Conservation (phyloP, 2,329 filamentous ascomycete species). For the Ophiostoma montium region DNA sequence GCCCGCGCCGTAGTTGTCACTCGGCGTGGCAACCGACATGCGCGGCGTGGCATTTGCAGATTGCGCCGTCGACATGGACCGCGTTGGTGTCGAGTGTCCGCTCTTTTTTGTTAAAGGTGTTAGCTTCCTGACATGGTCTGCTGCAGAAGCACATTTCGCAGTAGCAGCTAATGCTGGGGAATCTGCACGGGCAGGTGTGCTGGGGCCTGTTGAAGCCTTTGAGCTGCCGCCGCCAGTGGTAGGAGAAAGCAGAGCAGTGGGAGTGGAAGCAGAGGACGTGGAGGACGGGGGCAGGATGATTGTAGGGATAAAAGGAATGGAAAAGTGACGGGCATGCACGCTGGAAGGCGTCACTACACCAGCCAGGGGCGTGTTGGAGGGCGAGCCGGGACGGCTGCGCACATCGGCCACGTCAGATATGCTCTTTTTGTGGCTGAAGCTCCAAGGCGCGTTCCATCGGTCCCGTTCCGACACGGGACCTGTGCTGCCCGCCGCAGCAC, state of each 20-base stretch:
- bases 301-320: slow-evolving; percentile 38
- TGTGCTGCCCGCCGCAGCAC: too few relatives aligned
- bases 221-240: background rate
- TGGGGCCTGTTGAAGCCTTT: slow-evolving; percentile 7
- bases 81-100: slow-evolving; percentile 78
- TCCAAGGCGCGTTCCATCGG: slow-evolving; percentile 11
- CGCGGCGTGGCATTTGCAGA: slow-evolving; percentile 29
- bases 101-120: slow-evolving; percentile 73
- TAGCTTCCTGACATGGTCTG: slow-evolving; percentile 70
- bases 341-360: slow-evolving; percentile 47
- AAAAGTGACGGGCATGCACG: slow-evolving; percentile 54
- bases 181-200: slow-evolving; percentile 17
- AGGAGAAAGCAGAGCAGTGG: slow-evolving; percentile 5
- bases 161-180: slow-evolving; percentile 11
- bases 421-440: slow-evolving; percentile 29
- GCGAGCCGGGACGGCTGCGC: slow-evolving; percentile 29
- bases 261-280: slow-evolving; percentile 4
- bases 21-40: slow-evolving; percentile 10
- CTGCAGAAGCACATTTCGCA: slow-evolving; percentile 45
- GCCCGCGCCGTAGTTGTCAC: slow-evolving; percentile 13
- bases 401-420: slow-evolving; percentile 28
- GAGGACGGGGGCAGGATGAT: slow-evolving; percentile 3
- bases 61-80: slow-evolving; percentile 59
- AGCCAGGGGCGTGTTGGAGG: slow-evolving; percentile 43
- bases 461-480: background rate